Evolutionary conservation across 345 rosid species (phyloP).

Genomic region (Hevea brasiliensis): DNA sequence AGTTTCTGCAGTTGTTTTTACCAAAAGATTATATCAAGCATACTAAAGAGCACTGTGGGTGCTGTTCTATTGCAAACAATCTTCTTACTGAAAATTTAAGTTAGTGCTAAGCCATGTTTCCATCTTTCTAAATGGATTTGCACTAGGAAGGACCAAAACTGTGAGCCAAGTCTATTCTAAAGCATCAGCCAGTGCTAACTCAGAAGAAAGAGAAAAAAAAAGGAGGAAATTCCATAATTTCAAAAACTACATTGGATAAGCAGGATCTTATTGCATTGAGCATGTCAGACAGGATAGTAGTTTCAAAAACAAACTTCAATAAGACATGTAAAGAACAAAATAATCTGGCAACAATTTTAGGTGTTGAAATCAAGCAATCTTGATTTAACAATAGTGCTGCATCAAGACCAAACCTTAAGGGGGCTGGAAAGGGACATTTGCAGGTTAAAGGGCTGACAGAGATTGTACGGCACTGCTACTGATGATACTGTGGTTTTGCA

Average conservation of each 20-base stretch:
- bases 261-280: not conserved
- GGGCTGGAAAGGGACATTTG: slow-evolving; percentile 77
- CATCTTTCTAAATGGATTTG: not conserved
- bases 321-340: not conserved
- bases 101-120: not conserved
- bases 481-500: slow-evolving; percentile 64
- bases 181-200: not conserved
- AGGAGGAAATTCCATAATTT: not conserved
- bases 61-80: not conserved
- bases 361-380: not conserved
- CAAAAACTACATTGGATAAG: not conserved
- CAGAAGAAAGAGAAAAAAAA: not conserved
- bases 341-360: not conserved
- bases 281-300: not conserved
- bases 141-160: not conserved
- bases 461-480: slow-evolving; percentile 61
- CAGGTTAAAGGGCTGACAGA: slow-evolving; percentile 71
- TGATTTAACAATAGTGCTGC: not conserved
- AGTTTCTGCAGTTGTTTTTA: not conserved
- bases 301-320: not conserved
- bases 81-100: not conserved
- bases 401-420: slow-evolving; percentile 46
- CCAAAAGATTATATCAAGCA: not conserved
- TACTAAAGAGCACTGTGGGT: not conserved
- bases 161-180: not conserved